A percentile compares a stretch with the other conserved stretches of the same genome.
phyloP scores from a whole-genome alignment of 306 rosid genomes.

The Senna siamea region DNA sequence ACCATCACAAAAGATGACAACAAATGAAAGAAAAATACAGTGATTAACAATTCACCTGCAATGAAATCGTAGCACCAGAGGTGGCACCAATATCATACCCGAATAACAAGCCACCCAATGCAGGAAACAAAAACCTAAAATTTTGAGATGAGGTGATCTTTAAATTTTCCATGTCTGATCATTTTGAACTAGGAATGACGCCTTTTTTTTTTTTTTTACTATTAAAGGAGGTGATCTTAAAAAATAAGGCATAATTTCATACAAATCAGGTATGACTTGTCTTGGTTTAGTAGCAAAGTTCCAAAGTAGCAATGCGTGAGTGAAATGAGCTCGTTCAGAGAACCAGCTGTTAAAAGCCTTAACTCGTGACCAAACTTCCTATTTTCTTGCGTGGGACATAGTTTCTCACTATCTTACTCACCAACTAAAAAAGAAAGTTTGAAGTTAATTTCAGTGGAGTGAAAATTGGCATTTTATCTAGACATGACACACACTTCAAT shows the following conservation, averaged over 20 bases:
- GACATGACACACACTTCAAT: background rate
- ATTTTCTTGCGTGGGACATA: background rate
- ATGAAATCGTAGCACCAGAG: conserved; percentile 85
- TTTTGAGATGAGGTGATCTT: conserved; percentile 25
- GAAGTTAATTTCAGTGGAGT: background rate
- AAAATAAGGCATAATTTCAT: background rate
- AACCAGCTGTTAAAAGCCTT: background rate
- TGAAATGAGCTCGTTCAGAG: background rate
- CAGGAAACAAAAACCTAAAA: conserved; percentile 88
- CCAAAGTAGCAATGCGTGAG: conserved; percentile 7
- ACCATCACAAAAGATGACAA: background rate
- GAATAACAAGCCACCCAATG: conserved; percentile 94
- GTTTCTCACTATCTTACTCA: background rate
- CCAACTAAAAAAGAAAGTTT: background rate
- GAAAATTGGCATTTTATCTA: background rate
- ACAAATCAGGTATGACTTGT: background rate
- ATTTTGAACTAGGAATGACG: conserved; percentile 12
- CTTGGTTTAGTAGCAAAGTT: conserved; percentile 22
- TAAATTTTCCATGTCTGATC: background rate
- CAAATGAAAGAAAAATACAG: conserved; percentile 12
- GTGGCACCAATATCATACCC: conserved; percentile 99
- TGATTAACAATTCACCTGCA: conserved; percentile 61
- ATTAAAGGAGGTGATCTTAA: conserved; percentile 1
- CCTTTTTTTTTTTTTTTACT: background rate
- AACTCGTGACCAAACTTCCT: background rate